phyloP scores from a whole-genome alignment of 2,329 filamentous ascomycete species.

The Neofusicoccum kwambonambiense region DNA sequence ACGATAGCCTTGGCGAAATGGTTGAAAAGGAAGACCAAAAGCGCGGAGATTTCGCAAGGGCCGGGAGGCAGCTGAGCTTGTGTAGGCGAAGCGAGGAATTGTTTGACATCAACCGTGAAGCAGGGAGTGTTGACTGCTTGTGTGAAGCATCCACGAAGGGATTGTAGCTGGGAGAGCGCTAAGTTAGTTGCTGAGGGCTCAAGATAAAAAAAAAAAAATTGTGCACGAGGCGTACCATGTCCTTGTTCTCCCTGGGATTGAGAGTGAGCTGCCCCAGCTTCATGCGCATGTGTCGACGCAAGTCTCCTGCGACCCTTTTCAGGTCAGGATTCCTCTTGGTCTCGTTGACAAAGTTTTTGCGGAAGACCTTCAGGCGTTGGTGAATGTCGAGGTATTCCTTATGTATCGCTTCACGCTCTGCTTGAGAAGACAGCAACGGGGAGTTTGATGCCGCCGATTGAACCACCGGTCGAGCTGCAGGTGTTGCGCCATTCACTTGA shows the following conservation, averaged over 20 bases:
- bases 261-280: slow-evolving; percentile 36
- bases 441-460: not conserved
- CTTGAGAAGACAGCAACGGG: not conserved
- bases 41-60: slow-evolving; percentile 20
- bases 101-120: slow-evolving; percentile 33
- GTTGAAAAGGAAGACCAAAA: slow-evolving; percentile 68
- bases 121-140: not conserved
- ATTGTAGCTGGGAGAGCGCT: slow-evolving; percentile 22
- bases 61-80: slow-evolving; percentile 2
- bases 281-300: slow-evolving; percentile 32
- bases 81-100: slow-evolving; percentile 20
- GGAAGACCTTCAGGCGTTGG: slow-evolving; percentile 37
- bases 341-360: slow-evolving; percentile 29
- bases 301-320: slow-evolving; percentile 31
- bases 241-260: slow-evolving; percentile 28
- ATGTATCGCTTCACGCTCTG: slow-evolving; percentile 30
- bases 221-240: slow-evolving; percentile 14
- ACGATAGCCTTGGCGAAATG: slow-evolving; percentile 73
- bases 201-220: too few relatives aligned
- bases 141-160: slow-evolving; percentile 25
- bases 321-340: slow-evolving; percentile 25
- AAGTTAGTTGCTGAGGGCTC: not conserved
- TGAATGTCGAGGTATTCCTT: slow-evolving; percentile 36
- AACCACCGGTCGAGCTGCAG: slow-evolving; percentile 11
- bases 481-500: not conserved